Evolutionary conservation across 192 early-diverging fungal species (phyloP), one percentile per base, ranked within the genome.

Genomic region (Phlyctochytrium bullatum): DNA sequence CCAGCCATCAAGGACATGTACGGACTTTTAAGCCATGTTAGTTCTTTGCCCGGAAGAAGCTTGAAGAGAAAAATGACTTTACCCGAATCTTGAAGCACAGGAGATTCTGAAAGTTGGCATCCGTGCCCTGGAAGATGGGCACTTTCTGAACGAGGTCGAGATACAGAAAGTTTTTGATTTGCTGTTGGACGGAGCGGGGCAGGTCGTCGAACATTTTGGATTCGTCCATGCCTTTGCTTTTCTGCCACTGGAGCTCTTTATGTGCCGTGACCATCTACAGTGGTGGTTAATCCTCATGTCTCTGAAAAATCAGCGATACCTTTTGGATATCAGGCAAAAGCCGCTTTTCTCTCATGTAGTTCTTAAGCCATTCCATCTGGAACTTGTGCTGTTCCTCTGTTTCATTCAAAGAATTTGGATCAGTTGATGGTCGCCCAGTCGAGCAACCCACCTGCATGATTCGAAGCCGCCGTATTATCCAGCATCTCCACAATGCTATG

Each of bases 141-240:
- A 75, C 73, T 32, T 73, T 75, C 34, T 67, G 53, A 4, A 75
- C 73, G 20, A 75, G 36, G 23, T 73, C 73, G 2, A 75, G 57
- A 35, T 75, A 75, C 35, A 75, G 34, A 40, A 57, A 73, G 34
- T 73, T 75, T 52, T 75, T 75, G 69, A 75, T 75, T 57, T 75
- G 68, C 54, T 75, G 73, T 40, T 75, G 73, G 0, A 75, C 62
- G 0, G 54, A 58, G 31, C 69, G 72, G 20, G 73, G 73, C 1
- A 75, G 31, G 14, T 64, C 73, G 28, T 68, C 73, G 34, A 75
- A 75, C 23, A 75, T 59, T 50, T 66, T 68, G 27, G 73, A 57
- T 34, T 75, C 73, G 57, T 75, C 69, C 34, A 75, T 67, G 17
- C 73, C 73, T 60, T 75, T 73, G 31, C 34, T 36, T 32, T 70